Conservation (phyloP, 148 eudicot species). For the Amaranthus palmeri region DNA sequence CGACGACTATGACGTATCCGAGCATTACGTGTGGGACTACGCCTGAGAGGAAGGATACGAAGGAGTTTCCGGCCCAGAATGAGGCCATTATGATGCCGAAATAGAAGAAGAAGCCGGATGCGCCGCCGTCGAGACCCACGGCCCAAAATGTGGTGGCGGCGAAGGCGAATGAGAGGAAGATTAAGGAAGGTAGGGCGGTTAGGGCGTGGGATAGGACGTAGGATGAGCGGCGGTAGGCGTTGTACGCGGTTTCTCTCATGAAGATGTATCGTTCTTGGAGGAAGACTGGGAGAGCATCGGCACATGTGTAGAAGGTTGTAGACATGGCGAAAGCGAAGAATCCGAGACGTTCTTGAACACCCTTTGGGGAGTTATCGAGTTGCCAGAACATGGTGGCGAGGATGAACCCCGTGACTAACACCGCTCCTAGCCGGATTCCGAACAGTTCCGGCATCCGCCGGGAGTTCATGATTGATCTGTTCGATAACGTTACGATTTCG, state of each 20-base stretch:
- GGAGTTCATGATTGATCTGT: conserved; percentile 55
- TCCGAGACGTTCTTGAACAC: conserved; percentile 73
- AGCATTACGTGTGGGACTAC: conserved; percentile 78
- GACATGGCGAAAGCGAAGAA: conserved; percentile 87
- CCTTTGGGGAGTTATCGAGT: conserved; percentile 76
- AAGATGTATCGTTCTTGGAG: conserved; percentile 73
- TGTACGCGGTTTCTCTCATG: conserved; percentile 76
- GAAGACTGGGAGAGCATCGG: conserved; percentile 79
- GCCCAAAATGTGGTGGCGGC: conserved; percentile 68
- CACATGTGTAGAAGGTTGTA: conserved; percentile 74
- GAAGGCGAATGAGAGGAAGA: conserved; percentile 53
- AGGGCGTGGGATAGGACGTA: conserved; percentile 67
- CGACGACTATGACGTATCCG: conserved; percentile 75
- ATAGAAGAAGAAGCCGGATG: conserved; percentile 57
- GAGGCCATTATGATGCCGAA: conserved; percentile 60
- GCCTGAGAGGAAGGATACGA: conserved; percentile 82
- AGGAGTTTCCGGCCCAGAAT: conserved; percentile 86
- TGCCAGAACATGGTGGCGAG: conserved; percentile 85
- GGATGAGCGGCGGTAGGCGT: conserved; percentile 69
- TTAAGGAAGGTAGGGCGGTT: conserved; percentile 42
- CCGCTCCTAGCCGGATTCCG: conserved; percentile 57
- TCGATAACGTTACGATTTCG: conserved; percentile 51
- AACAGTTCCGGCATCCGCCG: conserved; percentile 75
- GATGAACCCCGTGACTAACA: conserved; percentile 75
- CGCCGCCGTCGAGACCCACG: conserved; percentile 70